Evolutionary conservation across 768 basidiomycete species (phyloP).

Genomic region (Termitomyces sp.): DNA sequence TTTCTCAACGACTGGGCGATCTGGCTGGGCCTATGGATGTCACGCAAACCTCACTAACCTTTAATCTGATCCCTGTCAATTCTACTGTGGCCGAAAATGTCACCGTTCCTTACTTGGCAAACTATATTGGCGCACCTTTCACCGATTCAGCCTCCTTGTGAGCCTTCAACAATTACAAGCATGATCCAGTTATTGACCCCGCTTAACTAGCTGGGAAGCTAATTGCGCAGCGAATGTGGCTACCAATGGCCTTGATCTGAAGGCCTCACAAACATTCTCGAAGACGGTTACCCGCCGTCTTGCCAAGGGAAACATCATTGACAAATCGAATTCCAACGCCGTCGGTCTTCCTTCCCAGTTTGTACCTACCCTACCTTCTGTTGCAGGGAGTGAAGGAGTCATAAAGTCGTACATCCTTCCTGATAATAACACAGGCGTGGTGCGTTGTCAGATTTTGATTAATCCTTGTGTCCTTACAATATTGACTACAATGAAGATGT

Average conservation of each 20-base stretch:
- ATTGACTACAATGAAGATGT: conserved; percentile 37
- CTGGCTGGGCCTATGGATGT: conserved; percentile 50
- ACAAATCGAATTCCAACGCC: conserved; percentile 32
- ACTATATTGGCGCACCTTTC: conserved; percentile 41
- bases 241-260: conserved; percentile 50
- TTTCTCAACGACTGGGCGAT: conserved; percentile 54
- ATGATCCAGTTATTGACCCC: neutral
- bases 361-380: conserved; percentile 38
- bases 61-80: conserved; percentile 40
- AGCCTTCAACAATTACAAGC: conserved; percentile 12
- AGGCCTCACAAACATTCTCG: conserved; percentile 1
- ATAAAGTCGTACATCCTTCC: conserved; percentile 54
- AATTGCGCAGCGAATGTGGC: conserved; percentile 47
- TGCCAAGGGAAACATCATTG: conserved; percentile 35
- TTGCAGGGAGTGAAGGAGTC: conserved; percentile 42
- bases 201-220: conserved; percentile 4
- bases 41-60: conserved; percentile 37
- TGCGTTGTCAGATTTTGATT: conserved; percentile 22
- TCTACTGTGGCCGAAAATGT: conserved; percentile 44
- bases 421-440: conserved; percentile 53
- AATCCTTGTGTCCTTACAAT: neutral
- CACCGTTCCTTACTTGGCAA: conserved; percentile 46
- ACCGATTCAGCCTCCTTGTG: conserved; percentile 48
- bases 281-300: conserved; percentile 3
- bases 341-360: conserved; percentile 42